These are phyloP conservation scores for Pugionium dolabratum DNA, from an alignment of 345 rosid genomes.

Conservation along the genomic window DNA sequence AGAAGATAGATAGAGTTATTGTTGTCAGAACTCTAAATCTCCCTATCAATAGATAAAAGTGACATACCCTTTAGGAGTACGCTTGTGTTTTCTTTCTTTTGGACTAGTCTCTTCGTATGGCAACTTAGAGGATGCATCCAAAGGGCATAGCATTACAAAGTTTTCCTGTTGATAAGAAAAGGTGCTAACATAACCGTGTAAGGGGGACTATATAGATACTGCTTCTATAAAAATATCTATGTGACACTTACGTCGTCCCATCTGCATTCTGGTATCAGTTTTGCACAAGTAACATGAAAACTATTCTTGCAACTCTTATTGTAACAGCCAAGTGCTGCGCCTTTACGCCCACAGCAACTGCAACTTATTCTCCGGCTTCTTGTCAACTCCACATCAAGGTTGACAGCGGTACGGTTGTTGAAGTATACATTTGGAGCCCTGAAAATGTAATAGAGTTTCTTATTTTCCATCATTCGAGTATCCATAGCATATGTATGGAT, in stretches of 20 bases:
- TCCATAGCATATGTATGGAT: too few species aligned
- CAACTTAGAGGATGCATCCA: conserved; percentile 65
- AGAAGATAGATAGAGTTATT: conserved; percentile 14
- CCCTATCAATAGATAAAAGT: conserved; percentile 1
- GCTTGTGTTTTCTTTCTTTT: conserved; percentile 40
- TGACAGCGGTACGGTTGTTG: conserved; percentile 61
- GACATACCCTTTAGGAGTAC: conserved; percentile 50
- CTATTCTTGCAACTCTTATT: conserved; percentile 71
- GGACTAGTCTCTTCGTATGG: conserved; percentile 55
- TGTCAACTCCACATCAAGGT: conserved; percentile 81
- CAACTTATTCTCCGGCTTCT: conserved; percentile 81
- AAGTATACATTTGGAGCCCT: conserved; percentile 96
- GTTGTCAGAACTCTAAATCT: not conserved
- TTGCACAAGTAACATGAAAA: conserved; percentile 80
- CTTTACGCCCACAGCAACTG: conserved; percentile 79
- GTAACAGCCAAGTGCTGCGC: conserved; percentile 96
- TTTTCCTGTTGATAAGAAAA: conserved; percentile 54
- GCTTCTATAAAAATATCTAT: not conserved
- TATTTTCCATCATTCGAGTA: too few species aligned
- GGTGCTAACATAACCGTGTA: not conserved
- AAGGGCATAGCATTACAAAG: conserved; percentile 85
- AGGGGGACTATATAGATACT: not conserved
- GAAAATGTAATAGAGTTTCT: conserved; percentile 28
- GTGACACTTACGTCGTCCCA: conserved; percentile 78
- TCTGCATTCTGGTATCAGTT: conserved; percentile 63